Conservation (phyloP, 2,329 filamentous ascomycete species). For the Pseudocercospora cruenta region DNA sequence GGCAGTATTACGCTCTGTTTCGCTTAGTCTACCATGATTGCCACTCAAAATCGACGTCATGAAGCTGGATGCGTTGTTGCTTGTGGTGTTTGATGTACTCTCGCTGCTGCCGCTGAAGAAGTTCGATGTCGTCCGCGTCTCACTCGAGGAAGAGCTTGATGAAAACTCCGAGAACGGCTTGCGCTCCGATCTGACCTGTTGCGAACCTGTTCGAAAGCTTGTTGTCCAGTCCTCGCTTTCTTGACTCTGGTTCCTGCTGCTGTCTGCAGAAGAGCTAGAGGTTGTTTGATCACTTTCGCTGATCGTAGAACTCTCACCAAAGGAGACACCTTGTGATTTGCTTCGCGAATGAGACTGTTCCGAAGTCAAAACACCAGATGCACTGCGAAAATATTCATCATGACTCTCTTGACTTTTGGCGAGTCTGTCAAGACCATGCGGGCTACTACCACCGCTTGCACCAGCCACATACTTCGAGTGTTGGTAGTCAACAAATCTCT, state of each 20-base stretch:
- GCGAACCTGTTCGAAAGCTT: not conserved
- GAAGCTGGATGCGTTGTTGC: not conserved
- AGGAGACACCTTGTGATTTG: slow-evolving; percentile 1
- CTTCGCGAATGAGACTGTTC: not conserved
- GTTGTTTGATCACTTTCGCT: slow-evolving; percentile 7
- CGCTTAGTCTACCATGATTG: not conserved
- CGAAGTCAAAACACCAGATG: not conserved
- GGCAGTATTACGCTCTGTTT: slow-evolving; percentile 23
- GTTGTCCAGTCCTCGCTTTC: not conserved
- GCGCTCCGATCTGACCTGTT: not conserved
- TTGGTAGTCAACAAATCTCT: not conserved
- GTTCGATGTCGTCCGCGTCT: not conserved
- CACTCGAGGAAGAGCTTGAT: not conserved
- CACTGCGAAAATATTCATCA: not conserved
- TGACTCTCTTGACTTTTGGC: not conserved
- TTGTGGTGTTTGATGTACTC: not conserved
- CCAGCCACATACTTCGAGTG: slow-evolving; percentile 1
- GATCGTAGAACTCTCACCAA: slow-evolving; percentile 1
- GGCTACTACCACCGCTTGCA: slow-evolving; percentile 19
- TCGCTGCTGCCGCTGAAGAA: not conserved
- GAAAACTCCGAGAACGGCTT: not conserved
- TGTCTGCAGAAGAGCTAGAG: not conserved
- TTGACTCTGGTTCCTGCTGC: not conserved
- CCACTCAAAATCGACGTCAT: not conserved
- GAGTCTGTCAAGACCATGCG: slow-evolving; percentile 16